Evolutionary conservation across 768 basidiomycete genomes (phyloP), one percentile per base, ranked within the genome.

Genomic region (Hericium alpestre): DNA sequence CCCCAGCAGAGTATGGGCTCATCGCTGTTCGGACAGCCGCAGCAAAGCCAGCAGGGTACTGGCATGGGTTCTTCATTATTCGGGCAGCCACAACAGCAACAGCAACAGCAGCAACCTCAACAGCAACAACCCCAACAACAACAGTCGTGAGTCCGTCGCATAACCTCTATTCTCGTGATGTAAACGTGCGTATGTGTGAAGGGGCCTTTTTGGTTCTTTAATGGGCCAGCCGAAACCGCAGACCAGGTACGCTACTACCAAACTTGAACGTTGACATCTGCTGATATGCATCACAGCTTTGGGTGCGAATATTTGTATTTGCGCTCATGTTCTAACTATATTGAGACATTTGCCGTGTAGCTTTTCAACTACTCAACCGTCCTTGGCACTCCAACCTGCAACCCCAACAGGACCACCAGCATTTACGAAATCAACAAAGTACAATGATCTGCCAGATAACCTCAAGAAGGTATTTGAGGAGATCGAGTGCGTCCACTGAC

Each of bases 401-500:
- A 4, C 63, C 47, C 38, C 12, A 27, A 22, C 51, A 5, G 62
- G 49, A 6, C 49, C 63, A 38, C 63, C 54, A 10, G 72, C 73
- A 6, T 79, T 84, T 62, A 73, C 73, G 27, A 77, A 73, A 56
- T 73, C 76, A 0, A 88, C 87, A 0, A 91, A 89, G 65, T 92
- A 90, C 69, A 92, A 91, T 55, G 90, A 92, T 66, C 70, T 91
- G 3, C 83, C 87, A 1, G 88, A 91, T 53, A 76, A 81, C 2
- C 59, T 83, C 20, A 87, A 82, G 69, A 81, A 71, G 59, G 73
- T 70, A 4, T 73, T 92, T 16, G 90, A 90, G 64, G 66, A 68
- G 40, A 79, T 92, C 46, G 90, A 92, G 90, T 91, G 61, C 57
- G 82, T 63, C 27, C 4, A 7, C 38, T 40, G 51, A 16, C 37